Percentiles rank a stretch among this genome's conserved stretches.
These are phyloP conservation scores for Buddleja alternifolia DNA, from an alignment of 257 asterid species.

Conservation along the genomic window DNA sequence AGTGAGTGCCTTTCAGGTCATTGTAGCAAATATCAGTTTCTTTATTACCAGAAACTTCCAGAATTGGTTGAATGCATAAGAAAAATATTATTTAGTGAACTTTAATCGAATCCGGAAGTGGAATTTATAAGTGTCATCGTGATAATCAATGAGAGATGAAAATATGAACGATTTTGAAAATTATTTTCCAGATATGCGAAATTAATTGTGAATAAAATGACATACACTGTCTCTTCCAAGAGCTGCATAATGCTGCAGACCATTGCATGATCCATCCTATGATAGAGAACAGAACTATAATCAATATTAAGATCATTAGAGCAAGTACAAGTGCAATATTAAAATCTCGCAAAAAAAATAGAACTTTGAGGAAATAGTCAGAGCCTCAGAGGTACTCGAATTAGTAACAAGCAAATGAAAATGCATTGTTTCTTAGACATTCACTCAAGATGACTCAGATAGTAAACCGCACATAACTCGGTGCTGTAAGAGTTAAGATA, in stretches of 20 bases:
- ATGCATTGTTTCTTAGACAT: neutral
- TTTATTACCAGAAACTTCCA: conserved; percentile 6
- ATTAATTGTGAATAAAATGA: conserved; percentile 22
- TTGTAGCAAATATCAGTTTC: neutral
- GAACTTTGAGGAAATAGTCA: neutral
- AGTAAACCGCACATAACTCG: neutral
- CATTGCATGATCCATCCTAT: conserved; percentile 99
- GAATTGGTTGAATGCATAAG: conserved; percentile 5
- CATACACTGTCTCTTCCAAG: conserved; percentile 89
- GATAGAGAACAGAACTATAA: conserved; percentile 28
- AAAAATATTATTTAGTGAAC: conserved; percentile 9
- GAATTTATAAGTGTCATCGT: neutral
- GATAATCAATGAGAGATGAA: neutral
- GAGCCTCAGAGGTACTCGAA: neutral
- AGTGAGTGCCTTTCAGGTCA: neutral
- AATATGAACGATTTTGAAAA: conserved; percentile 2
- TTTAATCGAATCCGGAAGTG: conserved; percentile 8
- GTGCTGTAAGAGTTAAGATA: conserved; percentile 7
- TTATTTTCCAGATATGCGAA: conserved; percentile 13
- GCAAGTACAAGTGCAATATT: neutral
- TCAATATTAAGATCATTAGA: conserved; percentile 8
- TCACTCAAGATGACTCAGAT: conserved; percentile 4
- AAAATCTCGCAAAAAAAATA: conserved; percentile 4
- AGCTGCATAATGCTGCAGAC: conserved; percentile 98
- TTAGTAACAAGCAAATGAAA: conserved; percentile 11